These are phyloP conservation scores for Pythium utonaiense DNA, from an alignment of 352 stramenopile species.

Conservation along the genomic window DNA sequence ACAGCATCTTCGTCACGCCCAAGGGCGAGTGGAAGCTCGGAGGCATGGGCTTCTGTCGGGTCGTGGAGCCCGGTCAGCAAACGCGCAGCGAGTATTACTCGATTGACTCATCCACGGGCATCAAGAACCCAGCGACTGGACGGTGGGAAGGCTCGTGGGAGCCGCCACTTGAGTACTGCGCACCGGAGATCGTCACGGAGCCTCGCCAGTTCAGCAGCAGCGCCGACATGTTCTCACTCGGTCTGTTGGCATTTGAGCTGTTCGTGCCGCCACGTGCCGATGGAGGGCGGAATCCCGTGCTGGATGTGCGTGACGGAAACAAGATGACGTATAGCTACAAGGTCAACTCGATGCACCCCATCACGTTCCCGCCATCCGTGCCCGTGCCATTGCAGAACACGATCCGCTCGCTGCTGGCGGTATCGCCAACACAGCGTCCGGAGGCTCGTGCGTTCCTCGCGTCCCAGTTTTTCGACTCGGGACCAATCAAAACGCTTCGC, in stretches of 20 bases:
- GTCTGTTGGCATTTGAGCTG: slow-evolving; percentile 80
- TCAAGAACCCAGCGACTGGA: slow-evolving; percentile 49
- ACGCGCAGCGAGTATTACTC: slow-evolving; percentile 84
- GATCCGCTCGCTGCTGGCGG: slow-evolving; percentile 67
- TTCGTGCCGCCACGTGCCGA: slow-evolving; percentile 78
- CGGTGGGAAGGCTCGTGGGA: slow-evolving; percentile 69
- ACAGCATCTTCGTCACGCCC: slow-evolving; percentile 90
- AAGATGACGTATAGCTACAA: slow-evolving; percentile 89
- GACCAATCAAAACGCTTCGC: slow-evolving; percentile 81
- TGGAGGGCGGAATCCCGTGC: slow-evolving; percentile 72
- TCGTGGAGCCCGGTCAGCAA: slow-evolving; percentile 79
- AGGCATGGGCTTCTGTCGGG: slow-evolving; percentile 86
- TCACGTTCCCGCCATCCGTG: slow-evolving; percentile 71
- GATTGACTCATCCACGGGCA: slow-evolving; percentile 45
- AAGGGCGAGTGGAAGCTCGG: slow-evolving; percentile 91
- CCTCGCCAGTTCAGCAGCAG: slow-evolving; percentile 74
- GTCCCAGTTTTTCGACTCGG: slow-evolving; percentile 85
- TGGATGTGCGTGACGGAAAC: slow-evolving; percentile 84
- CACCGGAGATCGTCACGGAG: slow-evolving; percentile 81
- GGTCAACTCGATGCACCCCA: slow-evolving; percentile 85
- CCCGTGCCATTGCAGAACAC: slow-evolving; percentile 84
- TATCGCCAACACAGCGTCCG: slow-evolving; percentile 56
- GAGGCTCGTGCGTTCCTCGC: slow-evolving; percentile 74
- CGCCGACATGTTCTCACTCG: slow-evolving; percentile 87
- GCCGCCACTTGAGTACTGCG: slow-evolving; percentile 82